phyloP scores from a whole-genome alignment of 148 eudicot species.

The Bassia scoparia region DNA sequence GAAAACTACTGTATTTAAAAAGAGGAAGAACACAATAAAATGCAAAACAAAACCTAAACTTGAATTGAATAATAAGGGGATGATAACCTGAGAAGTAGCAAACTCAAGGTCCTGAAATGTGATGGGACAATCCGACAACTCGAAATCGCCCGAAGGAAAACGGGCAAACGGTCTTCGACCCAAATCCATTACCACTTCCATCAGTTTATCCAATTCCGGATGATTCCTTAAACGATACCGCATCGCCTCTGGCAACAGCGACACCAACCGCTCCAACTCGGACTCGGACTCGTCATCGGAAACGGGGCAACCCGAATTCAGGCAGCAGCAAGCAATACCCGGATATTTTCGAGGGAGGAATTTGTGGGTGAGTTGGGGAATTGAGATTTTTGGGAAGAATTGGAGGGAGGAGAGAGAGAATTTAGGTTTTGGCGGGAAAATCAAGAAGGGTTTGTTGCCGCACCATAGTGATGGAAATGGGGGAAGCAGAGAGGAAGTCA shows the following conservation, averaged over 20 bases:
- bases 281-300: conserved; percentile 37
- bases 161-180: conserved; percentile 82
- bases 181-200: conserved; percentile 89
- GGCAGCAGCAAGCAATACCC: conserved; percentile 22
- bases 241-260: conserved; percentile 73
- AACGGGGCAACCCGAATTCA: conserved; percentile 20
- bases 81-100: conserved; percentile 80
- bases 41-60: neutral
- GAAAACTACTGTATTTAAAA: too few species aligned
- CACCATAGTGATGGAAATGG: neutral
- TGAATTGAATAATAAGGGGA: too few species aligned
- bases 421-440: conserved; percentile 52
- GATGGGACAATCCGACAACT: conserved; percentile 61
- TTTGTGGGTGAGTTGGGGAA: conserved; percentile 8
- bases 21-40: neutral
- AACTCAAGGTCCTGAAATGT: conserved; percentile 50
- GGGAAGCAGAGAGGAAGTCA: neutral
- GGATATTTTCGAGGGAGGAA: neutral
- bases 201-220: conserved; percentile 52
- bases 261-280: conserved; percentile 65
- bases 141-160: conserved; percentile 80
- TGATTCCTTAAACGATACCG: conserved; percentile 48
- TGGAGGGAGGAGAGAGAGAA: conserved; percentile 21
- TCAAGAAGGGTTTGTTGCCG: conserved; percentile 21
- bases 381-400: conserved; percentile 21